Percentiles rank a stretch among this genome's conserved stretches.
Conservation (phyloP, 1,284 basidiomycete species). For the Ganoderma lucidum region DNA sequence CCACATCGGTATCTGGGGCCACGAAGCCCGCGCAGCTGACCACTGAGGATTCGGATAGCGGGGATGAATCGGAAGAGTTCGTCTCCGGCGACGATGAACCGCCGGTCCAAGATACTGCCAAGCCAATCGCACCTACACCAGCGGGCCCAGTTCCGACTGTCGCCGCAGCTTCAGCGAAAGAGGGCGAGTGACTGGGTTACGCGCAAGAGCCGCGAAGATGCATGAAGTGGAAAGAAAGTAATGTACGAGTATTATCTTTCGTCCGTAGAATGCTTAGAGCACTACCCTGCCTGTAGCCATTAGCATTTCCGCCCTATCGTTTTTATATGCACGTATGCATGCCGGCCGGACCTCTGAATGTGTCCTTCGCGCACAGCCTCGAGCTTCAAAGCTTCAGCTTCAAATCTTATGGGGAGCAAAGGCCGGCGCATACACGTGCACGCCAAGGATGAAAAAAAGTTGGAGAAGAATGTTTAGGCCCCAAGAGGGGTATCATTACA, state of each 20-base stretch:
- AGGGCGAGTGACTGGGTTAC: conserved; percentile 15
- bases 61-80: conserved; percentile 26
- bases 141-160: conserved; percentile 29
- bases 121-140: background rate
- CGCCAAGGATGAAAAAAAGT: background rate
- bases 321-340: background rate
- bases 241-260: conserved; percentile 13
- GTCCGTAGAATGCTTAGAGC: conserved; percentile 14
- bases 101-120: background rate
- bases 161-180: conserved; percentile 24
- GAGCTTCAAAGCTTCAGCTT: background rate
- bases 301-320: background rate
- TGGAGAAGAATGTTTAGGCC: conserved; percentile 1
- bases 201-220: background rate
- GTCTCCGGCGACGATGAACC: conserved; percentile 8
- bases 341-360: background rate
- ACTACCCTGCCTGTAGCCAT: conserved; percentile 6
- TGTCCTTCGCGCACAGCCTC: background rate
- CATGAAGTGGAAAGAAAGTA: conserved; percentile 10
- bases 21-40: background rate
- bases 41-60: conserved; percentile 47
- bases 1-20: background rate
- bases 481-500: conserved; percentile 26
- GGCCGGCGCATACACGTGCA: background rate
- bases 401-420: background rate